Conservation (phyloP, 75 land plant species). For the Cunninghamia lanceolata region DNA sequence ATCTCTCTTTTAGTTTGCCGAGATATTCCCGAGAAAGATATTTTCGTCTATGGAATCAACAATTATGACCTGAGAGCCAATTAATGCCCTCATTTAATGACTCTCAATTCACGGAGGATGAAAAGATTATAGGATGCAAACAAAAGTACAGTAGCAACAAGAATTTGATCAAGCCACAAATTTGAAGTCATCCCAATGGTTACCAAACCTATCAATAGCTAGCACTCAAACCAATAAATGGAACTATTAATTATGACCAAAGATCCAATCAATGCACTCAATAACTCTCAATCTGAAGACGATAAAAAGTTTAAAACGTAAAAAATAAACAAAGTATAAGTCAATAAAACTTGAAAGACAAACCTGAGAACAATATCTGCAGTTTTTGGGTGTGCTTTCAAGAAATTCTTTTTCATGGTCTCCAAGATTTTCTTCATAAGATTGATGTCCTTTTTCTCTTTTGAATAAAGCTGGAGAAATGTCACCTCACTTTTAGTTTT, state of each 20-base stretch:
- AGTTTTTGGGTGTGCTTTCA: slow-evolving; percentile 59
- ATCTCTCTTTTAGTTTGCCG: too few species aligned
- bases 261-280: not conserved
- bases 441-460: slow-evolving; percentile 34
- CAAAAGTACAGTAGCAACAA: too few species aligned
- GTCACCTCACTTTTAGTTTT: not conserved
- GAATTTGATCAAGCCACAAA: too few species aligned
- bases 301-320: not conserved
- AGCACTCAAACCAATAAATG: too few species aligned
- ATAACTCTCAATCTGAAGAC: too few species aligned
- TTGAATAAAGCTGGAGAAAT: slow-evolving; percentile 45
- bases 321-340: not conserved
- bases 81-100: not conserved
- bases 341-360: not conserved
- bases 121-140: too few species aligned
- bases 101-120: not conserved
- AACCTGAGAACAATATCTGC: slow-evolving; percentile 77
- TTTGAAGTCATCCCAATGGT: too few species aligned
- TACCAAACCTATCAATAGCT: too few species aligned
- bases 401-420: slow-evolving; percentile 39
- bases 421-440: slow-evolving; percentile 44
- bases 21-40: too few species aligned
- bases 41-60: too few species aligned
- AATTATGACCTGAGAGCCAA: not conserved
- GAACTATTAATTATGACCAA: not conserved